Base-by-base conservation (phyloP, 371 early-diverging fungal genomes). In the Syncephalis plumigaleata region DNA sequence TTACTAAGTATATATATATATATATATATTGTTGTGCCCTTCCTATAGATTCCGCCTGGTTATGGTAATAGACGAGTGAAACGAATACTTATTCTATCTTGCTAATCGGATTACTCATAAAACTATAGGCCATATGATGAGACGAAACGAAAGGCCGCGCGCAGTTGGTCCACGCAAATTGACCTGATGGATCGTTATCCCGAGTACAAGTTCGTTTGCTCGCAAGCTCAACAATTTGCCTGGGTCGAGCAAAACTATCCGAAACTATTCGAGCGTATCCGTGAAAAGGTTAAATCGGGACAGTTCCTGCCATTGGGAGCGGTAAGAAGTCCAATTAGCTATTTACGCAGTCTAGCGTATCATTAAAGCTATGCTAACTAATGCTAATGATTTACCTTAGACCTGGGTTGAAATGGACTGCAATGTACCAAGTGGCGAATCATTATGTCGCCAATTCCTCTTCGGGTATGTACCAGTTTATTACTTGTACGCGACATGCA, bases 361-460 rank as follows among this genome's bases (percentile, higher is more conserved):
- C 38, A 22, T 25, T 42, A 27, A 27, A 36, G 22, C 25, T 25
- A 43, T 56, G n/a, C n/a, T n/a, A n/a, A n/a, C n/a, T n/a, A n/a
- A n/a, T n/a, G n/a, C n/a, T n/a, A n/a, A 31, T 31, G 31, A 4
- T 7, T 7, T 31, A 11, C 11, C 4, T 31, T 31, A 68, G 52
- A 88, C 93, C 15, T 97, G 96, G 96, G 81, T 94, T 9, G 98
- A 97, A 61, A 95, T 88, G 92, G 98, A 97, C 60, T 84, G 88
- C 59, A 97, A 97, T 60, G 64, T 94, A 51, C 95, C 96, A 25
- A 82, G 84, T 46, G 98, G 98, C 1, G 98, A 97, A 59, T 76
- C 91, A 0, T 62, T 97, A 38, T 81, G 81, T 39, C 73, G 98
- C 21, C 95, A 97, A 58, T 91, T 97, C 63, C 60, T 97, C 20